Conservation (phyloP, 306 rosid genomes). For the Vigna angularis region DNA sequence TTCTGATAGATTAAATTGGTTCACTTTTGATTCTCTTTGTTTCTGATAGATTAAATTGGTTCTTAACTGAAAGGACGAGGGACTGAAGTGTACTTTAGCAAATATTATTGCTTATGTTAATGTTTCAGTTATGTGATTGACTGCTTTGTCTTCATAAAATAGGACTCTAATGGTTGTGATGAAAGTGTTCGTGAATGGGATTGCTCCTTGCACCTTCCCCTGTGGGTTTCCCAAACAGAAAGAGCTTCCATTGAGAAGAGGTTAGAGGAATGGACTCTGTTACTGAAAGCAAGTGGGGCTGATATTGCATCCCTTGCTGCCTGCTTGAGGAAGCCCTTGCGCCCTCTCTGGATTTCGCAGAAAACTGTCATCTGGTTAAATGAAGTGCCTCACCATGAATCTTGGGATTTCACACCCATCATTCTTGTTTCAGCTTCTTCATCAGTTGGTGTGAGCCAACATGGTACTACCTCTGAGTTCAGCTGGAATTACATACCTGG, state of each 20-base stretch:
- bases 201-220: constrained; percentile 89
- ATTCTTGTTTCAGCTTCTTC: constrained; percentile 85
- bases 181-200: constrained; percentile 70
- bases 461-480: constrained; percentile 71
- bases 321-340: constrained; percentile 77
- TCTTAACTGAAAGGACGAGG: not conserved
- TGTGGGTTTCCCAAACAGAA: constrained; percentile 85
- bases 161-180: constrained; percentile 50
- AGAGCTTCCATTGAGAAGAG: constrained; percentile 70
- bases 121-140: not conserved
- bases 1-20: no score
- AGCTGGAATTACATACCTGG: constrained; percentile 95
- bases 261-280: constrained; percentile 81
- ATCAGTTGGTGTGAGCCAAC: constrained; percentile 55
- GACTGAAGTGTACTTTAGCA: not conserved
- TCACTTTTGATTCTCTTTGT: no score
- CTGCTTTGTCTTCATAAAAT: constrained; percentile 17
- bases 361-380: constrained; percentile 89
- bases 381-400: constrained; percentile 88
- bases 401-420: constrained; percentile 96
- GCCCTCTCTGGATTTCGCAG: constrained; percentile 95
- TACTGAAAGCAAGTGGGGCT: constrained; percentile 70
- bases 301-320: constrained; percentile 74
- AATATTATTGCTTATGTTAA: not conserved
- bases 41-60: no score